phyloP scores from a whole-genome alignment of 257 asterid genomes.

The Cruciata laevipes region DNA sequence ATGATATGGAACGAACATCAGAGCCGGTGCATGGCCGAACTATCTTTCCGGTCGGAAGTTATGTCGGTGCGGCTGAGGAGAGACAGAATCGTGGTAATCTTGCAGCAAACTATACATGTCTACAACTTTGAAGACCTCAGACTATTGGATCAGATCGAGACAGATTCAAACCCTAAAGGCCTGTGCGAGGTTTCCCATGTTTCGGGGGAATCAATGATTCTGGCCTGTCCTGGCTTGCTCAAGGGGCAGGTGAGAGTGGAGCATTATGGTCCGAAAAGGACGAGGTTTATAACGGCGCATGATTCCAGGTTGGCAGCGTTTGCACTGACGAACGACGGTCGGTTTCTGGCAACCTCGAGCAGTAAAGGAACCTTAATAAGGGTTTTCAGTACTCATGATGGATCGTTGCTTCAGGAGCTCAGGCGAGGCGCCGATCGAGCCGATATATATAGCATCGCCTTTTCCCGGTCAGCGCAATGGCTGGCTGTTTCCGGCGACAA shows the following conservation, averaged over 20 bases:
- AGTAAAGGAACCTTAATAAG: slow-evolving; percentile 79
- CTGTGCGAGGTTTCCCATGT: slow-evolving; percentile 76
- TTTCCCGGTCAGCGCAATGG: slow-evolving; percentile 84
- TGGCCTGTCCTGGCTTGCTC: slow-evolving; percentile 79
- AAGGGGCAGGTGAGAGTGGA: slow-evolving; percentile 92
- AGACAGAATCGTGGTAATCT: slow-evolving; percentile 64
- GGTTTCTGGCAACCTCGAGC: slow-evolving; percentile 77
- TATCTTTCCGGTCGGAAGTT: slow-evolving; percentile 80
- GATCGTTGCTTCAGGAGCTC: slow-evolving; percentile 85
- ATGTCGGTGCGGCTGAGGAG: slow-evolving; percentile 70
- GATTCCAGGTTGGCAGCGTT: slow-evolving; percentile 64
- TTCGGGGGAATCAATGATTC: slow-evolving; percentile 58
- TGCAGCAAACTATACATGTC: slow-evolving; percentile 70
- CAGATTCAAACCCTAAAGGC: slow-evolving; percentile 71
- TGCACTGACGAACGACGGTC: slow-evolving; percentile 75
- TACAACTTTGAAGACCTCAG: slow-evolving; percentile 79
- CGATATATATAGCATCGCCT: slow-evolving; percentile 74
- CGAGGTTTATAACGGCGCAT: slow-evolving; percentile 71
- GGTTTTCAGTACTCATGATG: slow-evolving; percentile 67
- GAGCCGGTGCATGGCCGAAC: slow-evolving; percentile 74
- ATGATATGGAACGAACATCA: slow-evolving; percentile 94
- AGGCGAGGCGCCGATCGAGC: slow-evolving; percentile 95
- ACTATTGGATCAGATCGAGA: slow-evolving; percentile 81
- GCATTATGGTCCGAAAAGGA: slow-evolving; percentile 64
- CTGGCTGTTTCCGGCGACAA: slow-evolving; percentile 93